phyloP scores from a whole-genome alignment of 148 eudicot genomes.

The Diospyros lotus region DNA sequence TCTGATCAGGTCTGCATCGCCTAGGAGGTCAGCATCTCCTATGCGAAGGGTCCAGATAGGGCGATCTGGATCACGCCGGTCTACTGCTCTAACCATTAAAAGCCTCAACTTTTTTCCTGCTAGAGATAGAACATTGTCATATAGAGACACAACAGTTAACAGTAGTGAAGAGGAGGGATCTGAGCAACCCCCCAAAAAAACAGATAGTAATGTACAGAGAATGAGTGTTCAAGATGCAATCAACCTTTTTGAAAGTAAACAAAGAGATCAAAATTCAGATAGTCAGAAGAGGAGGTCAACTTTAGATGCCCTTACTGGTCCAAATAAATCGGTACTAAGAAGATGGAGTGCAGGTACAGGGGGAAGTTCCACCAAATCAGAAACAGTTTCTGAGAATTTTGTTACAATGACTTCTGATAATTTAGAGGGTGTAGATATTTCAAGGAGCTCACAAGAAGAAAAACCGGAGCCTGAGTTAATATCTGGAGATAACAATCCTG shows the following conservation, averaged over 20 bases:
- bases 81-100: constrained; percentile 75
- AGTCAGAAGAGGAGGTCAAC: constrained; percentile 39
- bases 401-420: constrained; percentile 28
- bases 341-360: constrained; percentile 92
- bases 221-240: constrained; percentile 97
- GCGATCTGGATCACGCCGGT: constrained; percentile 75
- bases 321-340: constrained; percentile 69
- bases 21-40: constrained; percentile 97
- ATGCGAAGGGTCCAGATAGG: constrained; percentile 95
- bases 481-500: constrained; percentile 19
- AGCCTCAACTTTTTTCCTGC: constrained; percentile 66
- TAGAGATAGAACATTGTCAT: constrained; percentile 48
- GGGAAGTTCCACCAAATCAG: constrained; percentile 40
- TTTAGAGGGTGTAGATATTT: constrained; percentile 24
- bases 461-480: constrained; percentile 24
- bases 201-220: constrained; percentile 58
- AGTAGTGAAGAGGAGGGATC: constrained; percentile 57
- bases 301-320: constrained; percentile 39
- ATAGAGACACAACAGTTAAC: constrained; percentile 36
- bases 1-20: constrained; percentile 71
- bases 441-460: constrained; percentile 14
- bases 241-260: constrained; percentile 86
- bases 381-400: constrained; percentile 31
- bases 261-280: constrained; percentile 55
- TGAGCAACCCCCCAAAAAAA: constrained; percentile 44